Conservation (phyloP, 2,329 filamentous ascomycete genomes). For the Exophiala aquamarina region DNA sequence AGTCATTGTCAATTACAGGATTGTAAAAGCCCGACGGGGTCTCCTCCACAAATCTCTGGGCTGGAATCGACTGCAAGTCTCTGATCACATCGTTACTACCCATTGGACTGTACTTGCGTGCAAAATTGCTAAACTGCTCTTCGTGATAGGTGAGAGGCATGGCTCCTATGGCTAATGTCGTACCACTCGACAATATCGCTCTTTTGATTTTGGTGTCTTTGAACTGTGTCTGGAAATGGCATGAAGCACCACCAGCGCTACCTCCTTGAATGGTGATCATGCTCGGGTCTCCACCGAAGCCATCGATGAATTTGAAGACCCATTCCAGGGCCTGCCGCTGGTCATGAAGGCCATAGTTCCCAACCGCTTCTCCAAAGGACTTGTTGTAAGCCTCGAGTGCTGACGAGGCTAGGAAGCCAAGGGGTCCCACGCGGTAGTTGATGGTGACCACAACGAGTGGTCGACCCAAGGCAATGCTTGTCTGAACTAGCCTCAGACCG, state of each 20-base stretch:
- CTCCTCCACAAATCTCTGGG: not conserved
- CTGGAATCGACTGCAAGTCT: not conserved
- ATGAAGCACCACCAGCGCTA: slow-evolving; percentile 41
- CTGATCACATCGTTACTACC: not conserved
- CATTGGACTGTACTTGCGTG: not conserved
- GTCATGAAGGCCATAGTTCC: slow-evolving; percentile 46
- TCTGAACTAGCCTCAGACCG: slow-evolving; percentile 55
- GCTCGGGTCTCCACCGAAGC: slow-evolving; percentile 41
- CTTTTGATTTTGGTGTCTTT: not conserved
- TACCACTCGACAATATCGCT: slow-evolving; percentile 1
- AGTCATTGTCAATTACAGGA: slow-evolving; percentile 1
- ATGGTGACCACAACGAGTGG: slow-evolving; percentile 21
- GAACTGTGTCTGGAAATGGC: not conserved
- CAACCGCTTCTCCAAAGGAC: slow-evolving; percentile 1
- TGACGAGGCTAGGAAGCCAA: slow-evolving; percentile 28
- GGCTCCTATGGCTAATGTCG: not conserved
- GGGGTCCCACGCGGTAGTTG: slow-evolving; percentile 32
- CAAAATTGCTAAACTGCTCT: not conserved
- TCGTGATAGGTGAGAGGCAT: slow-evolving; percentile 1
- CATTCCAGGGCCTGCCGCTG: slow-evolving; percentile 38
- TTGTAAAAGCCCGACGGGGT: not conserved
- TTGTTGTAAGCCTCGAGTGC: slow-evolving; percentile 1
- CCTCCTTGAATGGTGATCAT: slow-evolving; percentile 44
- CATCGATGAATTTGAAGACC: slow-evolving; percentile 39
- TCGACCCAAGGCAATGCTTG: slow-evolving; percentile 47